Conservation (phyloP, 2,329 filamentous ascomycete species). For the Ceratocystis lukuohia region DNA sequence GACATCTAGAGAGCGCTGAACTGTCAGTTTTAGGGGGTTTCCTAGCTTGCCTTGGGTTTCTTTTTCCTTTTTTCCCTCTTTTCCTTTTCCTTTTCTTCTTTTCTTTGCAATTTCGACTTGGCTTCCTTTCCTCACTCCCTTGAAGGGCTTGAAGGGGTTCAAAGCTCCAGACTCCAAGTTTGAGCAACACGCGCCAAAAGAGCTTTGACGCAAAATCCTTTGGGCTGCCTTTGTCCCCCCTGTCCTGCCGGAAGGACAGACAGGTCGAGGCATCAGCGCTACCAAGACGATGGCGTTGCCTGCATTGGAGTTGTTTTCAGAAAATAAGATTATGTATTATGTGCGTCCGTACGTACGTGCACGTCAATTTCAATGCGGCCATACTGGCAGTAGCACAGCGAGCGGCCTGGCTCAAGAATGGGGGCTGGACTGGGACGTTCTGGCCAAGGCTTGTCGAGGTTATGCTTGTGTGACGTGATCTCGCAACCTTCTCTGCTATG, state of each 20-base stretch:
- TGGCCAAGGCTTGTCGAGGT: not conserved
- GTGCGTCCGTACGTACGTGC: not conserved
- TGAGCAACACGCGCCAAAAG: not conserved
- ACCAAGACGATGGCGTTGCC: too few species aligned
- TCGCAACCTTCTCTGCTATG: not conserved
- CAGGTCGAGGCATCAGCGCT: too few species aligned
- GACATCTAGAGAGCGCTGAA: too few species aligned
- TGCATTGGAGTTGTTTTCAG: not conserved
- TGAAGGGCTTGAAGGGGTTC: not conserved
- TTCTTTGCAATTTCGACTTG: not conserved
- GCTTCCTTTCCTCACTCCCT: not conserved
- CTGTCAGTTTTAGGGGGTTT: not conserved
- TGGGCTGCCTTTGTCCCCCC: not conserved
- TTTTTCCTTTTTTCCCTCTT: not conserved
- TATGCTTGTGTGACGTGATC: slow-evolving; percentile 1
- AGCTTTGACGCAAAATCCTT: not conserved
- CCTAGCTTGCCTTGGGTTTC: not conserved
- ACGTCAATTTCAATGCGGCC: not conserved
- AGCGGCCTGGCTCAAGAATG: not conserved
- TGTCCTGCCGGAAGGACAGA: too few species aligned
- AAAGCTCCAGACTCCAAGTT: not conserved
- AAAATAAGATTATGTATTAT: not conserved
- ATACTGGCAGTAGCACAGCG: not conserved
- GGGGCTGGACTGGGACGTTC: not conserved
- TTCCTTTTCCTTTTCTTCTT: not conserved